Base-by-base conservation (phyloP, 805 yeast genomes). In the Wickerhamomyces bisporus region DNA sequence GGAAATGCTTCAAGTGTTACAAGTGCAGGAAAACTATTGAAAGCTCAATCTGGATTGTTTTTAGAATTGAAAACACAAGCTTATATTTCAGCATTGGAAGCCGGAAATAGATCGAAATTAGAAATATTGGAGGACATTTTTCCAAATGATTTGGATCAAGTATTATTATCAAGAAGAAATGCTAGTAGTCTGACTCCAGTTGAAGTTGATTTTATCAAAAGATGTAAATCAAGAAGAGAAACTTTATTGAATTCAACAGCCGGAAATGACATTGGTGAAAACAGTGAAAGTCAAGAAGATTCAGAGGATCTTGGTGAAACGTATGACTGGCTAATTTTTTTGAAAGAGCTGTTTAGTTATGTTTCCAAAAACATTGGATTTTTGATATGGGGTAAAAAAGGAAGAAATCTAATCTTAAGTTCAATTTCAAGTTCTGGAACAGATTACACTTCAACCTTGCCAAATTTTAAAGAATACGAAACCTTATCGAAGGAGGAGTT, bases 31-130 rank as follows among this genome's bases (percentile, higher is more conserved):
- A 75, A 80, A 49, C 65, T 93, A 30, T 64, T 87, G 41, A 88
- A 88, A 57, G 76, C 84, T 9, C 96, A 86, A 49, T 88, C 93
- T 0, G 77, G 76, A 11, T 62, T 93, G 35, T 87, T 72, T 49
- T 66, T 93, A 28, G 97, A 93, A 49, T 70, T 93, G 56, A 93
- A 93, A 58, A 93, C 98, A 0, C 98, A 93, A 60, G 96, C 96
- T 0, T 93, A 79, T 55, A 88, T 93, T 16, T 81, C 96, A 1
- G 96, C 95, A 0, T 60, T 89, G 42, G 86, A 82, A 52, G 70
- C 80, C 1, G 68, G 67, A 12, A 69, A 77, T 38, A 66, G 83
- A 47, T 65, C 83, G 2, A 72, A 76, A 44, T 72, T 71, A 40
- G 89, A 81, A 31, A 73, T 86, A 10, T 64, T 89, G 46, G 78